phyloP scores from a whole-genome alignment of 1,139 yeast genomes.

The Candida pseudoviswanathii region DNA sequence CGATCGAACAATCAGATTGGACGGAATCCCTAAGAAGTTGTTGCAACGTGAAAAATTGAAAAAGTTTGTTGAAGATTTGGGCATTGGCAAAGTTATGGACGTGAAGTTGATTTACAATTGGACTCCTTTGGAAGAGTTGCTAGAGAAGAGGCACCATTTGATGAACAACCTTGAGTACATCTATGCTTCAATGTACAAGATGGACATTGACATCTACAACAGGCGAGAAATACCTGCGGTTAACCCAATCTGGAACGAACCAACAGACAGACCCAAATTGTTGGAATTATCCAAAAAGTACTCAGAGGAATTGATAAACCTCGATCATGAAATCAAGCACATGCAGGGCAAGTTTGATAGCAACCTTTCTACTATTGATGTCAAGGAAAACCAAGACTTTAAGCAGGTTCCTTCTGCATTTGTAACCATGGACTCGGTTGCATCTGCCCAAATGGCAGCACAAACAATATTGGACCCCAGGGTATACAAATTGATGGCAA shows the following conservation, averaged over 20 bases:
- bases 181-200: conserved; percentile 47
- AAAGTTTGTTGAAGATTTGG: conserved; percentile 58
- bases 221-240: conserved; percentile 33
- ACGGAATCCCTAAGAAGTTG: conserved; percentile 71
- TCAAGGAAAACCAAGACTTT: conserved; percentile 29
- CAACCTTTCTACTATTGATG: conserved; percentile 27
- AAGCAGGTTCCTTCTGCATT: conserved; percentile 66
- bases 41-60: conserved; percentile 46
- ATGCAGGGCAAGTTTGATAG: conserved; percentile 37
- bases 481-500: conserved; percentile 68
- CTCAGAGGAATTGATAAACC: conserved; percentile 24
- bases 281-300: conserved; percentile 19
- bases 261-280: conserved; percentile 10
- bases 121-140: conserved; percentile 46
- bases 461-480: conserved; percentile 80
- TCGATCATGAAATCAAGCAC: conserved; percentile 31
- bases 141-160: conserved; percentile 35
- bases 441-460: conserved; percentile 85
- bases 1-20: conserved; percentile 84
- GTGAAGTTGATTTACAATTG: conserved; percentile 61
- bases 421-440: conserved; percentile 81
- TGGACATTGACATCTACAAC: conserved; percentile 45
- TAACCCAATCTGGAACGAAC: conserved; percentile 20
- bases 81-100: conserved; percentile 60
- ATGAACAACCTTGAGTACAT: conserved; percentile 45